phyloP scores from a whole-genome alignment of 2,329 filamentous ascomycete species.

The Pseudogymnoascus pannorum region DNA sequence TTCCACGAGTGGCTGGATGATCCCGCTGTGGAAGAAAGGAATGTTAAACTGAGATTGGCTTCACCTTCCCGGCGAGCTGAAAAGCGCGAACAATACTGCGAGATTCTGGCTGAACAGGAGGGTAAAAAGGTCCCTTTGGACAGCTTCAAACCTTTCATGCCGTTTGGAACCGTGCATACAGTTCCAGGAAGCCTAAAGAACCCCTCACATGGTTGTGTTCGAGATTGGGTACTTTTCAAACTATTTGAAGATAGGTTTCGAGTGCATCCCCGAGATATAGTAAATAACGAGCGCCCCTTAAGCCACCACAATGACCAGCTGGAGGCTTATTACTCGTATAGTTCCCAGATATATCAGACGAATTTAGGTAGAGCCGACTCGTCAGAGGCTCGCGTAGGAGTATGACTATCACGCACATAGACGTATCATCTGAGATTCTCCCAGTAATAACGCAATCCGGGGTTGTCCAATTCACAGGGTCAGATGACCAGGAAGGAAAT shows the following conservation, averaged over 20 bases:
- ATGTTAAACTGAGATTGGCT: not conserved
- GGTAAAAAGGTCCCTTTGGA: not conserved
- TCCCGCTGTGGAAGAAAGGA: not conserved
- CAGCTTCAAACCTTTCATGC: not conserved
- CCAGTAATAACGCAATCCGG: not conserved
- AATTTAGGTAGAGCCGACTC: not conserved
- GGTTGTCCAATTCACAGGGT: not conserved
- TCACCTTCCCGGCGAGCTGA: not conserved
- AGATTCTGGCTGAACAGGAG: not conserved
- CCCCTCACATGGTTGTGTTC: not conserved
- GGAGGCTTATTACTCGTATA: not conserved
- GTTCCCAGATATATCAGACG: not conserved
- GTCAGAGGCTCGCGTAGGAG: not conserved
- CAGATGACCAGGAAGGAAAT: not conserved
- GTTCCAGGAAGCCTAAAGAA: not conserved
- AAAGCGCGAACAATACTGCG: too few species aligned
- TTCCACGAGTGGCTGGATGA: not conserved
- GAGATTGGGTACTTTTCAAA: not conserved
- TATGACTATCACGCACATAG: too few species aligned
- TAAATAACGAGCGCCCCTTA: not conserved
- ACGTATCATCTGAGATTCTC: not conserved
- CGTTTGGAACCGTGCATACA: not conserved
- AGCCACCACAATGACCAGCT: not conserved
- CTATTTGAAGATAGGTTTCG: not conserved
- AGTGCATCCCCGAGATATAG: not conserved